phyloP scores from a whole-genome alignment of 208 protist genomes.

The Acanthamoeba triangularis region DNA sequence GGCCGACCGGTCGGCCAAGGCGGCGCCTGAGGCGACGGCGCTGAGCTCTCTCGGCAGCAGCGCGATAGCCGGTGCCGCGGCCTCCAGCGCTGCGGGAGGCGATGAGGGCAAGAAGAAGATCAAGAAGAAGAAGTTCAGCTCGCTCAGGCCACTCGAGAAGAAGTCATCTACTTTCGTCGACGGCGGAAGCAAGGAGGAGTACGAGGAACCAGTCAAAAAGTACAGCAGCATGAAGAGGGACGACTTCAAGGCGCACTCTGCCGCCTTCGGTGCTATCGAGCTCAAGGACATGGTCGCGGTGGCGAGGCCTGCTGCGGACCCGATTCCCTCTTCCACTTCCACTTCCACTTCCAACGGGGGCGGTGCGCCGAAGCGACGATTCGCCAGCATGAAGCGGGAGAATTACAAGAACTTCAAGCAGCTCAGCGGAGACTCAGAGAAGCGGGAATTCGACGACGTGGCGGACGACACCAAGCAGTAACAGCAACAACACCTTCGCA shows the following conservation, averaged over 20 bases:
- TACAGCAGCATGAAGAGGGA: slow-evolving; percentile 30
- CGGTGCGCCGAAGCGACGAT: neutral
- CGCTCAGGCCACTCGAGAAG: neutral
- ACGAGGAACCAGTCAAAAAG: neutral
- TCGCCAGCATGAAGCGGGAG: slow-evolving; percentile 40
- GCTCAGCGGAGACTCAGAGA: neutral
- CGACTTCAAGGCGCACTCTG: slow-evolving; percentile 15
- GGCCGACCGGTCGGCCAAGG: neutral
- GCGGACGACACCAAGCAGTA: neutral
- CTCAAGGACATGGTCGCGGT: slow-evolving; percentile 26
- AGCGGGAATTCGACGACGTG: neutral
- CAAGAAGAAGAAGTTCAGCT: slow-evolving; percentile 26
- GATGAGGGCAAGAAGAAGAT: neutral
- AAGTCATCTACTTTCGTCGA: neutral
- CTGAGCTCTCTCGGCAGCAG: no score
- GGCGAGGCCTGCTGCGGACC: neutral
- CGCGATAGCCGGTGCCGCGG: neutral
- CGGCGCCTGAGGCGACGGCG: neutral
- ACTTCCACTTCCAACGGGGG: neutral
- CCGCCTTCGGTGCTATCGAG: slow-evolving; percentile 21
- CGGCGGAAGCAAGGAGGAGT: neutral
- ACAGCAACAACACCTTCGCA: neutral
- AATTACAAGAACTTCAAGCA: neutral
- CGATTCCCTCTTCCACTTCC: neutral
- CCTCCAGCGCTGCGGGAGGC: neutral